phyloP scores from a whole-genome alignment of 225 moss, liverwort and hornwort genomes.

The Neckera pumila region DNA sequence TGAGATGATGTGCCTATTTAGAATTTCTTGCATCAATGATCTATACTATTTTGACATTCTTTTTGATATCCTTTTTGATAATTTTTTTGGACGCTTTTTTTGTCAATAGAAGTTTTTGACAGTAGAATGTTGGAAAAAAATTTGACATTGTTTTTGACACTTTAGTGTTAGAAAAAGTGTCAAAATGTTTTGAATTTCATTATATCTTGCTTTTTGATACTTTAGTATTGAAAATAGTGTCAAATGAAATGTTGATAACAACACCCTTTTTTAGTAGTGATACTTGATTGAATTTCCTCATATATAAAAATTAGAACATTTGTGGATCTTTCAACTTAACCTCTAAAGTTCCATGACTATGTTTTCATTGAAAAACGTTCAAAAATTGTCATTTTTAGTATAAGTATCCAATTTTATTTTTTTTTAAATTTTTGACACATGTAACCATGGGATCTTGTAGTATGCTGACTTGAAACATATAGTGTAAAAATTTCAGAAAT shows the following conservation, averaged over 20 bases:
- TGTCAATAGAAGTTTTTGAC: too few species aligned
- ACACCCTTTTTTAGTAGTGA: background rate
- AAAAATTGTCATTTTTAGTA: too few species aligned
- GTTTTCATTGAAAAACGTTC: too few species aligned
- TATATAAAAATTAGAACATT: background rate
- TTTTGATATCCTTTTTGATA: background rate
- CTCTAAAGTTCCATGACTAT: too few species aligned
- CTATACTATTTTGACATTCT: background rate
- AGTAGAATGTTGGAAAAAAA: background rate
- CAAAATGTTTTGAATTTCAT: background rate
- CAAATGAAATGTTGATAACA: background rate
- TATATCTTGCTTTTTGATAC: background rate
- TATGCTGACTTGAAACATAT: too few species aligned
- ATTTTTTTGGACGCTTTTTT: background rate
- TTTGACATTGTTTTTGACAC: background rate
- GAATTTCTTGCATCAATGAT: fast-evolving
- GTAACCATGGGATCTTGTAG: too few species aligned
- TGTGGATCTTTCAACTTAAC: fast-evolving
- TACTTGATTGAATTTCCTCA: background rate
- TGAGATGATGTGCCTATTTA: background rate
- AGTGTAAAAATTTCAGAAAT: too few species aligned
- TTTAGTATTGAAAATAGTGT: background rate
- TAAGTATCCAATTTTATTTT: too few species aligned
- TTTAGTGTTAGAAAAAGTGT: background rate
- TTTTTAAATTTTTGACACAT: too few species aligned